Conservation (phyloP, 2,329 filamentous ascomycete species). For the Penicillium polonicum region DNA sequence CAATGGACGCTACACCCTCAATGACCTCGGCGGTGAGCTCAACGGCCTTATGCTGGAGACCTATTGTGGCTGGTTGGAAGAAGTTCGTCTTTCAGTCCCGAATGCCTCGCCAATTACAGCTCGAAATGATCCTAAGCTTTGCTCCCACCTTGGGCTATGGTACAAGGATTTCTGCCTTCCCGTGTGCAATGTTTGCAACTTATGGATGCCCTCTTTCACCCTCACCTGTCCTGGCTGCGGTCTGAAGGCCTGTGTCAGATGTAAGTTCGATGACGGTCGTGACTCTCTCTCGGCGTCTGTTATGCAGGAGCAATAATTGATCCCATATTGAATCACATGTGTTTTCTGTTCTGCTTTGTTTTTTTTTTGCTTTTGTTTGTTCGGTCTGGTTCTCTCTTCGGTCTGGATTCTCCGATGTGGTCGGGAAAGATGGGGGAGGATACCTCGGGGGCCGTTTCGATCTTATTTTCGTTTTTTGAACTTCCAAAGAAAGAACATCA, state of each 20-base stretch:
- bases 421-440: neutral
- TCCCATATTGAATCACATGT: neutral
- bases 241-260: constrained; percentile 30
- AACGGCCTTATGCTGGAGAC: constrained; percentile 30
- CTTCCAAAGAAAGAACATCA: neutral
- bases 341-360: neutral
- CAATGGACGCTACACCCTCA: constrained; percentile 21
- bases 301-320: neutral
- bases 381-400: neutral
- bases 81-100: constrained; percentile 19
- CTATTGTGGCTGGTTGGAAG: constrained; percentile 28
- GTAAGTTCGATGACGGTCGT: constrained; percentile 24
- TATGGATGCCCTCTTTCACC: constrained; percentile 31
- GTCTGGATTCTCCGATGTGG: neutral
- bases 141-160: constrained; percentile 33
- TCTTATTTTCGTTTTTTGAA: neutral
- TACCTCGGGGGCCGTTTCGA: neutral
- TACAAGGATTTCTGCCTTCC: constrained; percentile 20
- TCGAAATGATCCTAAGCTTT: constrained; percentile 5
- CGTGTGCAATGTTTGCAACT: constrained; percentile 28
- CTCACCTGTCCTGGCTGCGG: constrained; percentile 33
- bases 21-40: constrained; percentile 29
- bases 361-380: neutral
- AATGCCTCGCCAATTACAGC: constrained; percentile 8
- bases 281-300: neutral